These are phyloP conservation scores for Arbutus unedo DNA, from an alignment of 148 eudicot genomes.

Conservation along the genomic window DNA sequence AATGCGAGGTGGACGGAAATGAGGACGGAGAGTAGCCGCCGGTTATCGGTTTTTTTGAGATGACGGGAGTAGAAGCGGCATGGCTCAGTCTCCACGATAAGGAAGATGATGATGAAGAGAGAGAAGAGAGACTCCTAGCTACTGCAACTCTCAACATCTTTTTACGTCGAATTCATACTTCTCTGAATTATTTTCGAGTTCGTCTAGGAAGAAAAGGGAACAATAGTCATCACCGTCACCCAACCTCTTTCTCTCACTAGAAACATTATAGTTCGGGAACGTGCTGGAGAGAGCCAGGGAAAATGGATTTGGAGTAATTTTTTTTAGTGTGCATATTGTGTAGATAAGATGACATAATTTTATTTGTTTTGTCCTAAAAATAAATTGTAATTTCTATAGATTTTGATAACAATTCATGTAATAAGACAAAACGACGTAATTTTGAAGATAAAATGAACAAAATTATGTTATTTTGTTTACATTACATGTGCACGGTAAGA, in stretches of 20 bases:
- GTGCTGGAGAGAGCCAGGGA: background rate
- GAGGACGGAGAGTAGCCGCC: background rate
- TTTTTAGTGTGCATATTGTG: too few species aligned
- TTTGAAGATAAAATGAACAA: too few species aligned
- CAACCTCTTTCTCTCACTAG: background rate
- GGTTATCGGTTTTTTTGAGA: background rate
- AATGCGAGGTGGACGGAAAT: background rate
- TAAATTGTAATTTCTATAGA: too few species aligned
- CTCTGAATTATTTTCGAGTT: background rate
- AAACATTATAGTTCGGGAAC: background rate
- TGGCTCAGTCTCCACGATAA: background rate
- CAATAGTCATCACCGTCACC: background rate
- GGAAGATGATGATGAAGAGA: background rate
- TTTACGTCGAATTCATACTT: background rate
- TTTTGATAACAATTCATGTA: too few species aligned
- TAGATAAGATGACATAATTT: too few species aligned
- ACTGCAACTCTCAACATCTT: slow-evolving; percentile 9
- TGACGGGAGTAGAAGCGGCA: background rate
- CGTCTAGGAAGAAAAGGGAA: background rate
- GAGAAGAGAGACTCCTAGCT: background rate
- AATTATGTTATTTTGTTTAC: too few species aligned
- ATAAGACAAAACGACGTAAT: too few species aligned
- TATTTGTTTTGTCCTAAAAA: too few species aligned
- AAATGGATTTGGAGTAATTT: too few species aligned
- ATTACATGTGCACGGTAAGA: too few species aligned